phyloP scores from a whole-genome alignment of 2,329 filamentous ascomycete genomes.

The Penicillium sp. region DNA sequence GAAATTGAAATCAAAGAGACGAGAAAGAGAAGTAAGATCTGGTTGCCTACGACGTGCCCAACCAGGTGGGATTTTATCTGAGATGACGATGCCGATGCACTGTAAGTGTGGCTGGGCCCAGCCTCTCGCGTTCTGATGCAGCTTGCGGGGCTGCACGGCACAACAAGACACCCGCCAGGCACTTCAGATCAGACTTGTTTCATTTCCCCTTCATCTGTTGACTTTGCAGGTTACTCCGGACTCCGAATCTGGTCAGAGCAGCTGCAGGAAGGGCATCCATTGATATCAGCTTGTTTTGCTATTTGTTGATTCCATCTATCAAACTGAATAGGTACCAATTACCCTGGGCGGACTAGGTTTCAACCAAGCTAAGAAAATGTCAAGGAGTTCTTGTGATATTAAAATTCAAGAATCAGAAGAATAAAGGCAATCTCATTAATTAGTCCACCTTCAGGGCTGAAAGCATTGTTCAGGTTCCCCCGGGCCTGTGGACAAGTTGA shows the following conservation, averaged over 20 bases:
- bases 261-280: not conserved
- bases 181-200: slow-evolving; percentile 14
- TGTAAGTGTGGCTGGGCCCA: slow-evolving; percentile 28
- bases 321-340: not conserved
- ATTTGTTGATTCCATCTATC: not conserved
- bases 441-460: not conserved
- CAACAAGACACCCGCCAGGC: slow-evolving; percentile 20
- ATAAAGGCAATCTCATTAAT: not conserved
- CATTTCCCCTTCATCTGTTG: not conserved
- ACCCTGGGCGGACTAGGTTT: not conserved
- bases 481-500: not conserved
- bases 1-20: not conserved
- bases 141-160: slow-evolving; percentile 24
- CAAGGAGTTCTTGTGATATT: not conserved
- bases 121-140: slow-evolving; percentile 17
- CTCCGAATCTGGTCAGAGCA: not conserved
- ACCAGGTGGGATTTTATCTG: slow-evolving; percentile 20
- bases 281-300: not conserved
- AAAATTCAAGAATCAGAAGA: not conserved
- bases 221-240: not conserved
- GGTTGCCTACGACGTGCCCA: slow-evolving; percentile 10
- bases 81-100: slow-evolving; percentile 17
- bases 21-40: slow-evolving; percentile 4
- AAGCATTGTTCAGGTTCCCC: not conserved
- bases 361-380: not conserved